Percentiles rank a stretch among this genome's conserved stretches.
These are phyloP conservation scores for Parasitella parasitica DNA, from an alignment of 371 early-diverging fungal species.

Conservation along the genomic window DNA sequence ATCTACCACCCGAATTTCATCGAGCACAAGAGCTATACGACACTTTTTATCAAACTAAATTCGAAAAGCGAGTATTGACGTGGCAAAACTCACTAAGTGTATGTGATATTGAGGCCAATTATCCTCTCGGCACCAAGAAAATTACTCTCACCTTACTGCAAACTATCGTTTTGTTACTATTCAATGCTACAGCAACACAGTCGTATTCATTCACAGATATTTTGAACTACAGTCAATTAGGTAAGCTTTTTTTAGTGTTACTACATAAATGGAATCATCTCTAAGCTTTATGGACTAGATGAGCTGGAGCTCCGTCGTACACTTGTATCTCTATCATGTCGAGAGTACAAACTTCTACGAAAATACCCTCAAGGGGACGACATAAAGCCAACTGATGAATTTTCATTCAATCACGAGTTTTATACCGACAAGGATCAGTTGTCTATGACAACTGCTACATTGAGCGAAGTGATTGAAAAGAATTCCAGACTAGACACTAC, in stretches of 20 bases:
- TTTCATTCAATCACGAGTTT: conserved; percentile 70
- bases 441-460: conserved; percentile 82
- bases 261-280: no score
- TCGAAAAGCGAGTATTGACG: conserved; percentile 74
- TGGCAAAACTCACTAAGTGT: conserved; percentile 86
- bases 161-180: conserved; percentile 72
- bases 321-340: conserved; percentile 83
- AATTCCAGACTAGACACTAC: conserved; percentile 66
- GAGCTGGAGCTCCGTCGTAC: conserved; percentile 74
- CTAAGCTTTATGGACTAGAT: no score
- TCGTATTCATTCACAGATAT: conserved; percentile 70
- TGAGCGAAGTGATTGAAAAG: conserved; percentile 83
- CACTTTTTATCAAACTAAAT: conserved; percentile 73
- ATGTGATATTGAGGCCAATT: conserved; percentile 71
- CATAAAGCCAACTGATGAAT: conserved; percentile 63
- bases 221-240: conserved; percentile 60
- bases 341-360: conserved; percentile 70
- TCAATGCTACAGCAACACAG: conserved; percentile 61
- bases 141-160: conserved; percentile 76
- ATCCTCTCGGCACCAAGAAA: conserved; percentile 67
- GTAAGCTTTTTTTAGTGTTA: conserved; percentile 35
- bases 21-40: conserved; percentile 70
- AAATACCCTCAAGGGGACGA: conserved; percentile 61
- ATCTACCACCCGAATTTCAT: conserved; percentile 56
- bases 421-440: conserved; percentile 63